A percentile compares a stretch with the other conserved stretches of the same genome.
Conservation (phyloP, 1,284 basidiomycete species). For the Bjerkandera adusta region DNA sequence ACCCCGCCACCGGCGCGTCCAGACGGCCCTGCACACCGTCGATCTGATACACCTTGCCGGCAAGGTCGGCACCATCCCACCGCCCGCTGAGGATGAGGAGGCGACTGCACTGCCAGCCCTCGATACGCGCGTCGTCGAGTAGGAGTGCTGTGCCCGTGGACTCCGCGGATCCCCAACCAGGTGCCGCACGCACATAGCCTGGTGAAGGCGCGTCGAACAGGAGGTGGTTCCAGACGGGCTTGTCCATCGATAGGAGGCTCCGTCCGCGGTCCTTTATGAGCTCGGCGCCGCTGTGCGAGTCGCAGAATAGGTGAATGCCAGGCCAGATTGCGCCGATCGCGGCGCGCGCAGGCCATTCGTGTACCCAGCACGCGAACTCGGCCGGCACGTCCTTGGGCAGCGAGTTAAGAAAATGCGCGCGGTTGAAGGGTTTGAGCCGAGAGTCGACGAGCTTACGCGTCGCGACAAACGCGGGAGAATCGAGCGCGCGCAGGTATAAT, state of each 20-base stretch:
- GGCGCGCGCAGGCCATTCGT: constrained; percentile 16
- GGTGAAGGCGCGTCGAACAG: background rate
- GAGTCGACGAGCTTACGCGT: constrained; percentile 10
- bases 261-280: background rate
- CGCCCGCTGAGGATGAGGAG: constrained; percentile 10
- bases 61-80: constrained; percentile 5
- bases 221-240: constrained; percentile 8
- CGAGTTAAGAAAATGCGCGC: background rate
- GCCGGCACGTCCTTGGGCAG: constrained; percentile 6
- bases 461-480: constrained; percentile 11
- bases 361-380: constrained; percentile 14
- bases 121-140: constrained; percentile 11
- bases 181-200: background rate
- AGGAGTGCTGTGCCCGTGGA: constrained; percentile 7
- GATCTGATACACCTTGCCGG: constrained; percentile 12
- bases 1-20: constrained; percentile 6
- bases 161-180: background rate
- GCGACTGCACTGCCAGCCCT: constrained; percentile 14
- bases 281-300: constrained; percentile 1
- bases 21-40: constrained; percentile 6
- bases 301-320: background rate
- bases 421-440: constrained; percentile 9
- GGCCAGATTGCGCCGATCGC: constrained; percentile 11
- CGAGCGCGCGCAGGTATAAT: constrained; percentile 12
- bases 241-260: constrained; percentile 1